Evolutionary conservation across 345 rosid species (phyloP).

Genomic region (Eucalyptus camaldulensis): DNA sequence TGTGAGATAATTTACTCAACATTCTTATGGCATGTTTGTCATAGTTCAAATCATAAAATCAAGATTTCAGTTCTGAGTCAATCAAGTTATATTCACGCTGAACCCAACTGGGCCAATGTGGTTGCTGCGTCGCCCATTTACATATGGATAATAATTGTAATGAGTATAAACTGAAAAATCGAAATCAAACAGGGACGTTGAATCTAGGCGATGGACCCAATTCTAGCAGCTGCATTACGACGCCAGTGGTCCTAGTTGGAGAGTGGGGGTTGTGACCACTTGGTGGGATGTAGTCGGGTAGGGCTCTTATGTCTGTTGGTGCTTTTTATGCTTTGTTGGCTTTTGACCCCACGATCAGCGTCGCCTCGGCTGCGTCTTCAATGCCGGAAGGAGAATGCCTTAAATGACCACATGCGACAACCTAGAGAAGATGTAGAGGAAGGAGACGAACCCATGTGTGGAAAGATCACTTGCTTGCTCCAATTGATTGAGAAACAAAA

Average conservation of each 20-base stretch:
- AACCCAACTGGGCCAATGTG: accelerated
- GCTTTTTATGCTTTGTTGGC: neutral
- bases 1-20: neutral
- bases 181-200: neutral
- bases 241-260: neutral
- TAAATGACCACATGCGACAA: neutral
- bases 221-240: neutral
- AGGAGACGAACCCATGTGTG: neutral
- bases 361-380: neutral
- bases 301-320: neutral
- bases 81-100: accelerated
- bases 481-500: neutral
- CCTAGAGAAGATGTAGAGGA: neutral
- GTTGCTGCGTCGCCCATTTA: neutral
- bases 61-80: accelerated
- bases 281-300: neutral
- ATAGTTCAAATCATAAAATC: neutral
- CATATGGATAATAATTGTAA: neutral
- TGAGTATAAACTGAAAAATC: neutral
- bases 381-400: neutral
- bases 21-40: neutral
- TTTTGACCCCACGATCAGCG: neutral
- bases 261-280: neutral
- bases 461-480: neutral
- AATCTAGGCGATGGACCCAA: neutral